Evolutionary conservation across 2,329 filamentous ascomycete genomes (phyloP), one percentile per base, ranked within the genome.

Genomic region (Arthrobotrys iridis): DNA sequence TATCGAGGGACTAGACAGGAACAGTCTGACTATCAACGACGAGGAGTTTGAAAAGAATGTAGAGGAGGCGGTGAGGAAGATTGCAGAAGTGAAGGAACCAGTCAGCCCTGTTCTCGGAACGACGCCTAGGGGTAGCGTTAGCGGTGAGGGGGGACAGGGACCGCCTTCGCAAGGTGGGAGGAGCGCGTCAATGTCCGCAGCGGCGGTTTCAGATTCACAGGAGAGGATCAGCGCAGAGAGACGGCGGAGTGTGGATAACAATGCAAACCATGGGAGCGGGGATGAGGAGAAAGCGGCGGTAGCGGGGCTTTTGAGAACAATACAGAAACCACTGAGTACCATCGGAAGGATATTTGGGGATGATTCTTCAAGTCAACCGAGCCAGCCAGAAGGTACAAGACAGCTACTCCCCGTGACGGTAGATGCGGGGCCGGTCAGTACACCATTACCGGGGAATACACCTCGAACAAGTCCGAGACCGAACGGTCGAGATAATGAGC

Each of bases 1-100:
- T 82, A 92, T 99, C 79, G 95, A 99, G 83, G 96, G 92, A 74
- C 89, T 99, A 82, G 95, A 99, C 82, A 90, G 93, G 46, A 98
- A 95, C 0, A 94, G 91, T 24, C 84, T 99, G 5, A 98, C 95
- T 0, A 95, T 99, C 59, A 90, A 90, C 1, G 93, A 99, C 80
- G 93, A 95, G 67, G 95, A 98, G 37, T 99, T 99, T 80, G 95
- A 99, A 81, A 88, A 88, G 80, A 93, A 97, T 78, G 96, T 99
- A n/a, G 95, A 99, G 83, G 91, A 91, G 2, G 93, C 95, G 5
- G 96, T 99, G 2, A 97, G 93, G 4, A 92, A 92, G 43, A 99
- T 99, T 78, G 94, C 95, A 1, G 94, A 88, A 77, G 50, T 58
- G 11, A 70, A 66, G 59, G 72, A 76, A 11, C 72, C 72, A 28